Evolutionary conservation across 306 rosid genomes (phyloP), one percentile per base, ranked within the genome.

Genomic region (Phaseolus lunatus): DNA sequence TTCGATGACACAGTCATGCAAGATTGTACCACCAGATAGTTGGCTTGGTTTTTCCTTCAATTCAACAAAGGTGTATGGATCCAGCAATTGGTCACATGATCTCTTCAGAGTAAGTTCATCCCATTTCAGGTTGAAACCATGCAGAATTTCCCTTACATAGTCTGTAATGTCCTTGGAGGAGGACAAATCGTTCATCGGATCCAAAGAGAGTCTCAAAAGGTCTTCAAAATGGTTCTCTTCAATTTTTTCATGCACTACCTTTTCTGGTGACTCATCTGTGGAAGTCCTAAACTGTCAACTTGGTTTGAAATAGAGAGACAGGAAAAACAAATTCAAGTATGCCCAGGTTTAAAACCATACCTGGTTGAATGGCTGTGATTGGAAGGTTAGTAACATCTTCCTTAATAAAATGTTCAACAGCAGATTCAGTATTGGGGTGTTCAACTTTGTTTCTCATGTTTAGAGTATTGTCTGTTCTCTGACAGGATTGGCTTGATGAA

Each of bases 1-100:
- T 83, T 92, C 92, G 19, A 82, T 84, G 45, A 81, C 68, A 80
- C 75, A 83, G 72, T 92, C 91, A 57, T 77, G 77, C 76, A 94
- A 49, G 37, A 87, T 78, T 78, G 18, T 59, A 5, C 81, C 71
- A 44, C 72, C 39, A 33, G 56, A 78, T 63, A 83, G 64, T 76
- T 87, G 80, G 80, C 57, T 48, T 11, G 63, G 68, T 63, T 80
- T 84, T 72, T 83, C 31, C 73, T 85, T 87, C 50, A 74, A 62
- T 66, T 90, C 82, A 56, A 86, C 80, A 57, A 88, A 82, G 54
- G 78, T 78, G 67, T 84, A 82, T 29, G 75, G 80, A 62, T 81
- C 78, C 37, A 62, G 67, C 73, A 85, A 70, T 58, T 70, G 87
- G 39, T 80, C 79, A 18, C 84, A 75, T 78, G 83, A 78, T 63